Evolutionary conservation across 768 basidiomycete genomes (phyloP), one percentile per base, ranked within the genome.

Genomic region (Rickenella mellea): DNA sequence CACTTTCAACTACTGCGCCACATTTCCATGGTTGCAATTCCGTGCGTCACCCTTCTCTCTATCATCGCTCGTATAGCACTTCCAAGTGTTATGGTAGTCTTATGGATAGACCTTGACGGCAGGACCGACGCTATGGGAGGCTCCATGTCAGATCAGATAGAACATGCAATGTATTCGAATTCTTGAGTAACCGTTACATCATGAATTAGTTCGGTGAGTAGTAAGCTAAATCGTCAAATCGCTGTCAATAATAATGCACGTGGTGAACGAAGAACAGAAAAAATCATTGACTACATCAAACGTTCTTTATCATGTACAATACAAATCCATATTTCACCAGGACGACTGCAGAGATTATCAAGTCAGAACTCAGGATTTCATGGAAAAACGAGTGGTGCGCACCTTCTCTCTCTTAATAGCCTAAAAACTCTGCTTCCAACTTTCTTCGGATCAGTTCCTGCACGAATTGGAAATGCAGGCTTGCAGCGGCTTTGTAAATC

Each of bases 351-450:
- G 48, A 42, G 26, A 27, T 40, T 11, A 10, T 15, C 37, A 39
- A 15, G 14, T 35, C 29, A 46, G 26, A 30, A 37, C 6, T 33
- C 14, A 43, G n/a, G 30, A 15, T 9, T 42, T 44, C 37, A 30
- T 26, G 37, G 28, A 30, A 33, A 28, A 30, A 35, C 6, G 11
- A 19, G 28, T 9, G 29, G 17, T 20, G 62, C 68, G 12, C n/a
- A 77, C 85, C 85, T 89, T 61, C 73, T 77, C 60, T 85, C 88
- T 39, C 88, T 67, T 53, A 91, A 54, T 40, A 91, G 76, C 40
- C 84, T 65, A 60, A 78, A 91, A 17, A 81, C 78, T 46, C 65
- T 65, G 49, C 64, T 69, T n/a, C 62, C 62, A 19, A 71, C 74
- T 44, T 60, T 60, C 14, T 64, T 63, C 21, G 61, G 67, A 36